Percentiles rank a stretch among this genome's conserved stretches.
These are phyloP conservation scores for Tubosaeta sp. DNA, from an alignment of 768 basidiomycete species.

Conservation along the genomic window DNA sequence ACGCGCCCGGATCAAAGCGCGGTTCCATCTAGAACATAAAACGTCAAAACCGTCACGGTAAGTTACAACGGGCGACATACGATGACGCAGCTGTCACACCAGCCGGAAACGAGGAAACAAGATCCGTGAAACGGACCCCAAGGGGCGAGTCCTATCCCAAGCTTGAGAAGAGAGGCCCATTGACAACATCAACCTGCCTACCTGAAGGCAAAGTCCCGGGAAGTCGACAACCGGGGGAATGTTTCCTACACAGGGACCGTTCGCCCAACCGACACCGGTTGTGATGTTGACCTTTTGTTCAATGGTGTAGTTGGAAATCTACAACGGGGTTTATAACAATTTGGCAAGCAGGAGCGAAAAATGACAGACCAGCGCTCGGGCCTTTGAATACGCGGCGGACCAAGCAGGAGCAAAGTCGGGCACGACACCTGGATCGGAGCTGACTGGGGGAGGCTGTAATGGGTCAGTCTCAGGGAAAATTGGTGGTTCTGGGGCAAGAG, in stretches of 20 bases:
- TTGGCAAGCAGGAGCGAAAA: background rate
- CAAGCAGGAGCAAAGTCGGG: conserved; percentile 52
- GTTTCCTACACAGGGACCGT: conserved; percentile 70
- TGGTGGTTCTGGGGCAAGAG: conserved; percentile 47
- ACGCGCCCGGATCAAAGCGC: conserved; percentile 68
- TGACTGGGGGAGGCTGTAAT: conserved; percentile 50
- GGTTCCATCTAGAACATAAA: conserved; percentile 56
- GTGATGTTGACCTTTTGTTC: conserved; percentile 62
- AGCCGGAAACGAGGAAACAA: conserved; percentile 77
- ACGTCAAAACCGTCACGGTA: background rate
- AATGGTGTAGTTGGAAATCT: conserved; percentile 49
- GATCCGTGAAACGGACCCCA: conserved; percentile 73
- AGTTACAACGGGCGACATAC: conserved; percentile 34
- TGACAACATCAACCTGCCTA: conserved; percentile 17
- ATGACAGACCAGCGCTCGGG: conserved; percentile 47
- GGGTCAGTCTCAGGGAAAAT: conserved; percentile 56
- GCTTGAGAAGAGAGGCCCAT: background rate
- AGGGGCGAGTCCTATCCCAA: conserved; percentile 61
- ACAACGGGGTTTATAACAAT: background rate
- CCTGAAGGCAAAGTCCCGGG: conserved; percentile 72
- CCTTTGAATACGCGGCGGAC: conserved; percentile 56
- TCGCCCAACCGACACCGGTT: conserved; percentile 51
- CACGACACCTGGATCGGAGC: conserved; percentile 33
- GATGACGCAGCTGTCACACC: conserved; percentile 80
- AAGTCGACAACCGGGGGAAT: conserved; percentile 50